These are phyloP conservation scores for Silene conica DNA, from an alignment of 148 eudicot species.

Conservation along the genomic window DNA sequence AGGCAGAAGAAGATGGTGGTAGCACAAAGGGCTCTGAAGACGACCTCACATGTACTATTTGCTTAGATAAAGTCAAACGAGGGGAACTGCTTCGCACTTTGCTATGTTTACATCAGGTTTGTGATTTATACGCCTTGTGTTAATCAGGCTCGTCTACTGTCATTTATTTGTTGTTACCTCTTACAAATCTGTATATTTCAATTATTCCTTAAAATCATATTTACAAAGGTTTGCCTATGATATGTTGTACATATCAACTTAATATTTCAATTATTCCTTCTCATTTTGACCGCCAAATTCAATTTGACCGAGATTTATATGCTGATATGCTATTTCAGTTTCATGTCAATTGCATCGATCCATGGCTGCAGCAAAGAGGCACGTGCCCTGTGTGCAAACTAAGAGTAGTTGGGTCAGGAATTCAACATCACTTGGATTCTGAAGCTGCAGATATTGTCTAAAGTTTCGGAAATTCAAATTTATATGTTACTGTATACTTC, in stretches of 20 bases:
- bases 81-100: conserved; percentile 52
- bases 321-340: conserved; percentile 28
- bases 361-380: conserved; percentile 40
- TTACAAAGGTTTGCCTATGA: no score
- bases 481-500: neutral
- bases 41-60: conserved; percentile 40
- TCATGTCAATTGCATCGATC: conserved; percentile 41
- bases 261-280: neutral
- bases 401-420: conserved; percentile 25
- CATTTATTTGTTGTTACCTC: neutral
- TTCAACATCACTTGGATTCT: conserved; percentile 20
- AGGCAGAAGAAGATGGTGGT: conserved; percentile 28
- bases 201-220: no score
- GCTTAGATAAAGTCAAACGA: conserved; percentile 43
- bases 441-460: conserved; percentile 30
- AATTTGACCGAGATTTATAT: neutral
- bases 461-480: conserved; percentile 8
- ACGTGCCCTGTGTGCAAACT: conserved; percentile 39
- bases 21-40: conserved; percentile 25
- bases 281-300: neutral
- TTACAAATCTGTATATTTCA: neutral
- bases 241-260: no score
- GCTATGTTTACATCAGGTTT: conserved; percentile 56
- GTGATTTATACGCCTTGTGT: neutral
- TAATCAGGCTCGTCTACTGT: neutral